phyloP scores from a whole-genome alignment of 352 stramenopile genomes.

The Phytophthora pistaciae region DNA sequence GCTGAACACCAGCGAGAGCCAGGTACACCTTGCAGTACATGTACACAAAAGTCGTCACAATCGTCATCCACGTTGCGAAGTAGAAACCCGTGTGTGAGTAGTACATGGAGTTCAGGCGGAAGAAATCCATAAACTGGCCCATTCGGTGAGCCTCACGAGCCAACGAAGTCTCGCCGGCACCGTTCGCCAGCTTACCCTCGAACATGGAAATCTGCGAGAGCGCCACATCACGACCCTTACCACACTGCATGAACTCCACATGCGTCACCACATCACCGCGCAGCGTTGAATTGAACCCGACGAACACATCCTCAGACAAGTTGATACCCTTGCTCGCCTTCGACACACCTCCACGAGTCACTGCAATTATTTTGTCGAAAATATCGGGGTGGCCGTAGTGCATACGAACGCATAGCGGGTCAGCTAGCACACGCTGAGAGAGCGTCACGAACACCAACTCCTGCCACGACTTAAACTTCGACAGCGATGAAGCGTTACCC shows the following conservation, averaged over 20 bases:
- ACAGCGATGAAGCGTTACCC: conserved; percentile 77
- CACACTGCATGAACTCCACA: conserved; percentile 85
- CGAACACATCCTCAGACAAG: conserved; percentile 85
- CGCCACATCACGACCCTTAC: conserved; percentile 83
- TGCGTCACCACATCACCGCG: conserved; percentile 76
- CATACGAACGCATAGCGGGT: conserved; percentile 82
- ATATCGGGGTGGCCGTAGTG: conserved; percentile 88
- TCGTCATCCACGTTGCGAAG: conserved; percentile 85
- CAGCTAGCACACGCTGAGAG: conserved; percentile 77
- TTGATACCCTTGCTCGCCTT: conserved; percentile 87
- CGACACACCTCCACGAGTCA: conserved; percentile 77
- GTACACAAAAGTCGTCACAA: conserved; percentile 86
- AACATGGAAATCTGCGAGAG: conserved; percentile 87
- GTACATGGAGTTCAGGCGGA: conserved; percentile 87
- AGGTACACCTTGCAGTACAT: conserved; percentile 89
- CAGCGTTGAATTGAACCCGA: conserved; percentile 77
- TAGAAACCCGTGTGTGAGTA: conserved; percentile 88
- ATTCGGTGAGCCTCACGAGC: conserved; percentile 82
- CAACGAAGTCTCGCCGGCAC: conserved; percentile 73
- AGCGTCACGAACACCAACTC: conserved; percentile 86
- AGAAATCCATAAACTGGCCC: conserved; percentile 86
- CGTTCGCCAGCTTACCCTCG: conserved; percentile 81
- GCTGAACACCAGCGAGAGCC: conserved; percentile 68
- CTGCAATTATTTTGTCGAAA: conserved; percentile 79
- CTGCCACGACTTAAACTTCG: conserved; percentile 86